Conservation (phyloP, 176 grass and related monocot genomes). For the Phyllostachys edulis region DNA sequence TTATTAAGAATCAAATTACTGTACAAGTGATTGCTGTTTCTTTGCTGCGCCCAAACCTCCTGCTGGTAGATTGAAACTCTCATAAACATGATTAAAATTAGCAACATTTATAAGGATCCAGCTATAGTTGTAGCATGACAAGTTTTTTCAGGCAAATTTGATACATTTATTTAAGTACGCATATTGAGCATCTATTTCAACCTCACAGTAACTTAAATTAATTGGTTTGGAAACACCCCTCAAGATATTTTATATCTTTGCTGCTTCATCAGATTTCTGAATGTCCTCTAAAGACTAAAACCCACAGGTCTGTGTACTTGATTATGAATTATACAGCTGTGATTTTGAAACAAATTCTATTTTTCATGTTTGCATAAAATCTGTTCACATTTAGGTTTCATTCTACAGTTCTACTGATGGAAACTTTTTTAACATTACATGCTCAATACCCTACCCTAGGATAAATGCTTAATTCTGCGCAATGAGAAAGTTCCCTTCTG, state of each 20-base stretch:
- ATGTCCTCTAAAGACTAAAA: not conserved
- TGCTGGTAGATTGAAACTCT: not conserved
- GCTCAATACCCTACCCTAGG: not conserved
- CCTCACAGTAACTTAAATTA: not conserved
- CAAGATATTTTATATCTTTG: not conserved
- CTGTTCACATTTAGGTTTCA: not conserved
- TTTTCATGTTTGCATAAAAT: constrained; percentile 1
- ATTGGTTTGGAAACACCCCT: not conserved
- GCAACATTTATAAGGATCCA: not conserved
- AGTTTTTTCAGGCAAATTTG: not conserved
- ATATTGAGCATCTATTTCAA: not conserved
- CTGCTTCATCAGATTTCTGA: not conserved
- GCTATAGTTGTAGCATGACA: not conserved
- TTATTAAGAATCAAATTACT: not conserved
- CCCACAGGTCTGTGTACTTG: not conserved
- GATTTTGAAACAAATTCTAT: not conserved
- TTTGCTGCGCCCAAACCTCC: not conserved
- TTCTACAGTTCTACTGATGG: not conserved
- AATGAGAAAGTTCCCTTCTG: not conserved
- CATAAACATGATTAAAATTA: not conserved
- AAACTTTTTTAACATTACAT: not conserved
- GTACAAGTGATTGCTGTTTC: not conserved
- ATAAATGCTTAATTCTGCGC: constrained; percentile 9
- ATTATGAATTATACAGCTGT: not conserved
- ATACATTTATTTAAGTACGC: not conserved